Base-by-base conservation (phyloP, 1,284 basidiomycete species). In the Athelia psychrophila region DNA sequence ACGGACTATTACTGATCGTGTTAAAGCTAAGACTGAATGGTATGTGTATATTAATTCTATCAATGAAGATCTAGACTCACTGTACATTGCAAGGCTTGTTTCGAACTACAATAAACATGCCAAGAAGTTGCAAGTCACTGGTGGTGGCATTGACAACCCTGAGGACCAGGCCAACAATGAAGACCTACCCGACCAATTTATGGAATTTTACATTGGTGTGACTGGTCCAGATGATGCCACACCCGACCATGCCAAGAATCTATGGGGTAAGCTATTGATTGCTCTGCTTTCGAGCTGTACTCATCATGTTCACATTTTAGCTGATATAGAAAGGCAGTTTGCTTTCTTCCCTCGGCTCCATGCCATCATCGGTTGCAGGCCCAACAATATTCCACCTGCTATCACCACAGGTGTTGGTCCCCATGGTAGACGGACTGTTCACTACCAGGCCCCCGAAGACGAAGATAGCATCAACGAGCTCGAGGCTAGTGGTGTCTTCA, bases 251-350 rank as follows among this genome's bases (percentile, higher is more conserved):
- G 54, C 48, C 0, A 46, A 44, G 20, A 59, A 59, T 48, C 40
- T 57, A 33, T 58, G 57, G 57, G 52, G 56, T 58, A 44, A 48
- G 50, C 27, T 30, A 6, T 13, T 13, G 13, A 6, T 30, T 13
- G 13, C 6, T 30, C 27, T 30, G 6, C 13, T 30, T 30, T 30
- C 13, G 27, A 5, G 27, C 27, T 30, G 13, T 30, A 13, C 27
- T 30, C 5, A 30, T 30, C 5, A 30, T 30, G 5, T 30, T 30
- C 13, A 13, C 13, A 83, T 67, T 15, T 8, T 44, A 50, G 49
- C 40, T 44, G n/a, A 50, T n/a, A 50, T 50, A 23, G 36, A 44
- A 22, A 35, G 44, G 4, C 15, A 50, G 6, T 50, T 50, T 22
- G 10, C 32, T 18, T 50, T 50, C 38, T 50, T 50, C 49, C 20